Evolutionary conservation across 2,329 filamentous ascomycete genomes (phyloP).

Genomic region (Onygenales sp.): DNA sequence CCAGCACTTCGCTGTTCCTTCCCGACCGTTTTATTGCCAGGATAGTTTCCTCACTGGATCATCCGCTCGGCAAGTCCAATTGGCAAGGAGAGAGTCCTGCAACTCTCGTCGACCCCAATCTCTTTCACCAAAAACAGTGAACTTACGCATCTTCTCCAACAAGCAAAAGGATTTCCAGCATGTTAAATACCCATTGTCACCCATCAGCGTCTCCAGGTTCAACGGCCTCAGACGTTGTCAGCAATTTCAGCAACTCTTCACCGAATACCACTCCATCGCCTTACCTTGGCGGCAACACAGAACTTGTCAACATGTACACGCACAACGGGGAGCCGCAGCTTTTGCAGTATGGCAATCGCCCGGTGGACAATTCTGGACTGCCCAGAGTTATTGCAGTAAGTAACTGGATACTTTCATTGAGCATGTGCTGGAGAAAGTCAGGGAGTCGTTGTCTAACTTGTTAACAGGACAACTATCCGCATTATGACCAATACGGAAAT

Average conservation of each 20-base stretch:
- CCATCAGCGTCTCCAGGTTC: conserved; percentile 12
- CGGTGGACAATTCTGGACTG: background rate
- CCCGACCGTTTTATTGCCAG: background rate
- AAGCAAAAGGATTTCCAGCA: background rate
- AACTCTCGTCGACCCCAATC: background rate
- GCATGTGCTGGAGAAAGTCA: background rate
- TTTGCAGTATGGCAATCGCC: background rate
- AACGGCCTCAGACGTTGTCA: conserved; percentile 9
- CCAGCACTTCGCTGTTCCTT: background rate
- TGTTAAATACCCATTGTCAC: conserved; percentile 3
- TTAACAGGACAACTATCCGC: conserved; percentile 5
- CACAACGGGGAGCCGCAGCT: background rate
- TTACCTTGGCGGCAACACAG: conserved; percentile 1
- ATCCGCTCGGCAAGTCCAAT: background rate
- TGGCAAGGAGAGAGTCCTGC: background rate
- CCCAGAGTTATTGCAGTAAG: conserved; percentile 1
- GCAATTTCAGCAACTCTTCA: conserved; percentile 2
- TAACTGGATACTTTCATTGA: background rate
- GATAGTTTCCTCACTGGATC: background rate
- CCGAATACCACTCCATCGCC: conserved; percentile 3
- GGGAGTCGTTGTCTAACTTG: background rate
- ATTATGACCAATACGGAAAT: conserved; percentile 2
- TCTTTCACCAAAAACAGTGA: background rate
- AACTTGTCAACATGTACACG: conserved; percentile 4
- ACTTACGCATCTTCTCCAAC: background rate